These are phyloP conservation scores for Moringa oleifera DNA, from an alignment of 345 rosid genomes.

Conservation along the genomic window DNA sequence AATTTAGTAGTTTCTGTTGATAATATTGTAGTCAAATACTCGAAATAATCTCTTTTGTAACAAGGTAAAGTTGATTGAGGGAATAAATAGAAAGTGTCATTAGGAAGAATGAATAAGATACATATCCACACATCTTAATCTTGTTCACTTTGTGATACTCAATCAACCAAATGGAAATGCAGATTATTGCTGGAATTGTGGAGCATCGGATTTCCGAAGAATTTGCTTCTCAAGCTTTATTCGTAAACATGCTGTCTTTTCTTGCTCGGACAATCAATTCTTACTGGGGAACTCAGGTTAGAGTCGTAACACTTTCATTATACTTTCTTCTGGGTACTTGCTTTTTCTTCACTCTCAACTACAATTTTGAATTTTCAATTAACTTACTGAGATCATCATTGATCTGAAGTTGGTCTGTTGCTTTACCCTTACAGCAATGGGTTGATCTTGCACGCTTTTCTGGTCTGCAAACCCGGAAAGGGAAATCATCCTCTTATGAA, in stretches of 20 bases:
- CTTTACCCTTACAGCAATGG: conserved; percentile 72
- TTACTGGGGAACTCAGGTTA: conserved; percentile 96
- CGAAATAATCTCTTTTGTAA: no score
- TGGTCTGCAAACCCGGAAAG: conserved; percentile 68
- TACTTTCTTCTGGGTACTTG: conserved; percentile 3
- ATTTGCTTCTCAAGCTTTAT: conserved; percentile 66
- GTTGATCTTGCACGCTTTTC: conserved; percentile 82
- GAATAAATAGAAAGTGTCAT: no score
- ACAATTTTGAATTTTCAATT: background rate
- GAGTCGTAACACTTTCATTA: conserved; percentile 15
- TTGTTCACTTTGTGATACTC: conserved; percentile 13
- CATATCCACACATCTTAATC: background rate
- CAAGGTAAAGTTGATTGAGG: no score
- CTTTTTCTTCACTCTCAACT: conserved; percentile 5
- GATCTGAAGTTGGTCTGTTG: conserved; percentile 1
- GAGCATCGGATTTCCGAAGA: conserved; percentile 83
- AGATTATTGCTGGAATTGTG: conserved; percentile 85
- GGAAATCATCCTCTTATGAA: conserved; percentile 30
- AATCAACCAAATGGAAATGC: conserved; percentile 23
- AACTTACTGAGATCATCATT: background rate
- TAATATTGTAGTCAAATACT: no score
- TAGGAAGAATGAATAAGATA: background rate
- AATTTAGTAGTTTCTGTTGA: no score
- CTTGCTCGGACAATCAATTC: conserved; percentile 75
- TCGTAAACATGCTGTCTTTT: conserved; percentile 83